These are phyloP conservation scores for Pythium pyrilobum DNA, from an alignment of 352 stramenopile genomes.

Conservation along the genomic window DNA sequence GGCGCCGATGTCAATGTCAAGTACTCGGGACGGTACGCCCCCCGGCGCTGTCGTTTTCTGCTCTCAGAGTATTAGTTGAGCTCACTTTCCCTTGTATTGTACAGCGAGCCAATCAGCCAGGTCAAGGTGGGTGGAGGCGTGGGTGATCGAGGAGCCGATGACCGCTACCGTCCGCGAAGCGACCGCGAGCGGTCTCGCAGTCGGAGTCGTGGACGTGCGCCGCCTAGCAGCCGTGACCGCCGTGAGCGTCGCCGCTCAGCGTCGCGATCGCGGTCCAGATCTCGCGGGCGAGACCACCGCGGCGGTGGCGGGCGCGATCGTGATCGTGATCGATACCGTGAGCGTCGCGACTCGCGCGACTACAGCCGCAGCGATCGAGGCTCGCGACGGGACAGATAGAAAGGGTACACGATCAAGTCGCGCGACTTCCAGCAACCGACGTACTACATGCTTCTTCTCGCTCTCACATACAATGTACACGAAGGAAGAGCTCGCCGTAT, in stretches of 20 bases:
- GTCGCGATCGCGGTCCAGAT: slow-evolving; percentile 36
- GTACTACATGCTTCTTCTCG: too few species aligned
- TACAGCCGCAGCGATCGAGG: slow-evolving; percentile 16
- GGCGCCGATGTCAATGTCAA: slow-evolving; percentile 80
- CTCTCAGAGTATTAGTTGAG: slow-evolving; percentile 9
- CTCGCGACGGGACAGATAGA: slow-evolving; percentile 20
- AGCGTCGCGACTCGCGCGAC: slow-evolving; percentile 45
- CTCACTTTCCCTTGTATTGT: neutral
- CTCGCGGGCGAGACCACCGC: slow-evolving; percentile 23
- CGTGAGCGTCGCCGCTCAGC: slow-evolving; percentile 30
- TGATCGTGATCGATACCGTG: slow-evolving; percentile 27
- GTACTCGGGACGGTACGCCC: slow-evolving; percentile 69
- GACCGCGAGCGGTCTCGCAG: slow-evolving; percentile 27
- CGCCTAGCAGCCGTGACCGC: slow-evolving; percentile 3
- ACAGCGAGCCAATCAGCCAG: slow-evolving; percentile 24
- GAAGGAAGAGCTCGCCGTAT: too few species aligned
- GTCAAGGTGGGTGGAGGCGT: slow-evolving; percentile 17
- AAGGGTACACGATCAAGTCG: too few species aligned
- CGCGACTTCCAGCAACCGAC: too few species aligned
- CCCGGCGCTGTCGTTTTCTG: neutral
- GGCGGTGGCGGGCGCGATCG: slow-evolving; percentile 33
- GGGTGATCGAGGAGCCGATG: slow-evolving; percentile 16
- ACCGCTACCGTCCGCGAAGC: slow-evolving; percentile 37
- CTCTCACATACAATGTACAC: too few species aligned
- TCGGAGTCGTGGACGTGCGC: slow-evolving; percentile 15